Base-by-base conservation (phyloP, 495 filamentous ascomycete species). In the Neurospora sp. region DNA sequence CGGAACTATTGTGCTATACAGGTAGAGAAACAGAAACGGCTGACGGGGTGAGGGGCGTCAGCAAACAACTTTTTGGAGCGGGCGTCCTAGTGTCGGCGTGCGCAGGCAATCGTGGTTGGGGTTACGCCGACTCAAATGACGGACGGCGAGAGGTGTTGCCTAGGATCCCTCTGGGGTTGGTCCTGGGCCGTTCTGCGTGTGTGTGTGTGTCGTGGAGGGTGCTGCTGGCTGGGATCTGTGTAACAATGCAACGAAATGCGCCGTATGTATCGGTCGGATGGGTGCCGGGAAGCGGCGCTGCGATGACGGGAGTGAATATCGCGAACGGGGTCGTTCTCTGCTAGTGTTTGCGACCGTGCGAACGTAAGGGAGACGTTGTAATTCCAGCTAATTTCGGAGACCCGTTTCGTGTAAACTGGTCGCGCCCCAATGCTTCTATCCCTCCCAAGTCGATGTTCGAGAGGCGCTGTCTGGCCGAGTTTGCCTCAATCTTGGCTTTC, bases 71-170 rank as follows among this genome's bases (percentile, higher is more conserved):
- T 65, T 44, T 65, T 18, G 53, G 53, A 65, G 27, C 31, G 53
- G 53, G 22, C 53, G 53, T 61, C 53, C 53, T 61, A 8, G 53
- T 65, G 53, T 77, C 75, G 74, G 76, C 78, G 72, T 39, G 69
- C 41, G 74, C 71, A 70, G 75, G 53, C 53, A 73, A 71, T 71
- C 40, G 48, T 72, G 31, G 73, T 71, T 74, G 72, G 73, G 74
- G 77, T 80, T 77, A 80, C 78, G 72, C 75, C 74, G 73, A 74
- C 70, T 72, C 71, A 71, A 71, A 65, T 65, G 53, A 65, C 48
- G 11, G 48, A 59, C 48, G 48, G 48, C 48, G 48, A 27, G 48
- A 59, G 48, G 48, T 73, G 59, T 69, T 74, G 68, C 59, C 46
- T 46, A 74, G 70, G 41, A 71, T 71, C 41, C 71, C 27, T 73